A percentile compares a stretch with the other conserved stretches of the same genome.
These are phyloP conservation scores for Tulasnella sp. DNA, from an alignment of 768 basidiomycete genomes.

Conservation along the genomic window DNA sequence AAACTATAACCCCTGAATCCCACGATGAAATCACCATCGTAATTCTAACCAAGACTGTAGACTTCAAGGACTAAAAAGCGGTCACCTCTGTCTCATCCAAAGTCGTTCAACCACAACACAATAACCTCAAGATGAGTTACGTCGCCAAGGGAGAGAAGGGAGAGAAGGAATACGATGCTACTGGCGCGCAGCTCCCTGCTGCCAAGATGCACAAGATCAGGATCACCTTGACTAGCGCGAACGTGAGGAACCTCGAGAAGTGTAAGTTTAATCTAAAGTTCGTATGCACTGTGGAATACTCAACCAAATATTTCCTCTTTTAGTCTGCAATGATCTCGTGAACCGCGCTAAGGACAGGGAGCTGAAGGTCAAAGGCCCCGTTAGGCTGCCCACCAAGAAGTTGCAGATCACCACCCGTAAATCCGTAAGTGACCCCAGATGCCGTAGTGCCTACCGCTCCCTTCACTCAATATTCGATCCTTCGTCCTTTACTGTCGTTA, in stretches of 20 bases:
- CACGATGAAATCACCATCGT: no score
- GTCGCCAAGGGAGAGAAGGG: conserved; percentile 97
- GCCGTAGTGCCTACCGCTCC: no score
- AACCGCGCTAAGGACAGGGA: conserved; percentile 99
- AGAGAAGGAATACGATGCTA: conserved; percentile 95
- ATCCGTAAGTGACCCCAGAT: conserved; percentile 77
- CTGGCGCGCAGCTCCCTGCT: conserved; percentile 69
- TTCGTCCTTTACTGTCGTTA: not conserved
- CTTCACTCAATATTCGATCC: no score
- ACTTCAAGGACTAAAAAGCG: not conserved
- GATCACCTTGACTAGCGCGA: conserved; percentile 96
- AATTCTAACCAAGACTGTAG: no score
- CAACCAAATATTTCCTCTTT: not conserved
- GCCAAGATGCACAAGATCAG: conserved; percentile 98
- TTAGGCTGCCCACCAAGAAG: conserved; percentile 97
- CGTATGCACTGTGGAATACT: no score
- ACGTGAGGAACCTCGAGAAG: conserved; percentile 97
- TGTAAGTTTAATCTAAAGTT: conserved; percentile 37
- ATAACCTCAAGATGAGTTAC: conserved; percentile 69
- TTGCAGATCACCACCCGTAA: conserved; percentile 99
- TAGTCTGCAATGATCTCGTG: conserved; percentile 93
- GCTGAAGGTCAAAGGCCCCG: conserved; percentile 97
- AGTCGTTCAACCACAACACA: not conserved
- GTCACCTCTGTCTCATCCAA: conserved; percentile 23
- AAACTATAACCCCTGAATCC: no score